A percentile compares a stretch with the other conserved stretches of the same genome.
Conservation (phyloP, 148 eudicot genomes). For the Dianthus caryophyllus region DNA sequence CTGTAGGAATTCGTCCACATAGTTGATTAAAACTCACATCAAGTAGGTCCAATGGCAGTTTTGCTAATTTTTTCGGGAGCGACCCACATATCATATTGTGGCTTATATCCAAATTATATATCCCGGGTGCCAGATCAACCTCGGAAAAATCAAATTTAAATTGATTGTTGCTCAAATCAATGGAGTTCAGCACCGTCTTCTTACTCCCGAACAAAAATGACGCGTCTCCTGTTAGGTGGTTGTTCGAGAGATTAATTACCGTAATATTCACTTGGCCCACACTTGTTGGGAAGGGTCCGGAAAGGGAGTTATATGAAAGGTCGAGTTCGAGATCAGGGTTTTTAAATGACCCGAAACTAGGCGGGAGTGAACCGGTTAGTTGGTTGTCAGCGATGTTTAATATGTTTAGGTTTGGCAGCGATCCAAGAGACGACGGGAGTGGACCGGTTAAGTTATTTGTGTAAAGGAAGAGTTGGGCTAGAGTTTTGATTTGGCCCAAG, state of each 20-base stretch:
- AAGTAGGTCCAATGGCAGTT: slow-evolving; percentile 21
- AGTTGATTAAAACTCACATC: slow-evolving; percentile 51
- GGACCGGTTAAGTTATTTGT: slow-evolving; percentile 11
- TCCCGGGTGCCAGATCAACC: slow-evolving; percentile 21
- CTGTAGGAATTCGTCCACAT: slow-evolving; percentile 43
- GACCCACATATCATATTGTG: slow-evolving; percentile 49
- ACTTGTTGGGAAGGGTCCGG: slow-evolving; percentile 35
- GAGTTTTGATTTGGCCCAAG: background rate
- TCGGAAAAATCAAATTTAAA: slow-evolving; percentile 28
- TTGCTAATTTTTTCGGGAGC: slow-evolving; percentile 28
- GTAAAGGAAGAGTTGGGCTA: slow-evolving; percentile 11
- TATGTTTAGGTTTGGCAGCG: slow-evolving; percentile 5
- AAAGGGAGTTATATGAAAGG: slow-evolving; percentile 22
- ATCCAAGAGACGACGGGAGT: background rate
- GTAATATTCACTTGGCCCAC: slow-evolving; percentile 25
- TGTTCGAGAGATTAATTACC: slow-evolving; percentile 20
- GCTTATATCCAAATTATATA: slow-evolving; percentile 31
- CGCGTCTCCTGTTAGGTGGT: slow-evolving; percentile 31
- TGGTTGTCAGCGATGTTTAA: slow-evolving; percentile 13
- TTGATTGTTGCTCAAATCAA: slow-evolving; percentile 25
- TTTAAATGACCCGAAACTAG: slow-evolving; percentile 28
- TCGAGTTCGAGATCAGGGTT: background rate
- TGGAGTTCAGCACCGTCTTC: slow-evolving; percentile 11
- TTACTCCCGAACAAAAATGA: slow-evolving; percentile 35
- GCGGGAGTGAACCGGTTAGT: slow-evolving; percentile 40